Evolutionary conservation across 345 rosid species (phyloP).

Genomic region (Euphorbia pulcherrima): DNA sequence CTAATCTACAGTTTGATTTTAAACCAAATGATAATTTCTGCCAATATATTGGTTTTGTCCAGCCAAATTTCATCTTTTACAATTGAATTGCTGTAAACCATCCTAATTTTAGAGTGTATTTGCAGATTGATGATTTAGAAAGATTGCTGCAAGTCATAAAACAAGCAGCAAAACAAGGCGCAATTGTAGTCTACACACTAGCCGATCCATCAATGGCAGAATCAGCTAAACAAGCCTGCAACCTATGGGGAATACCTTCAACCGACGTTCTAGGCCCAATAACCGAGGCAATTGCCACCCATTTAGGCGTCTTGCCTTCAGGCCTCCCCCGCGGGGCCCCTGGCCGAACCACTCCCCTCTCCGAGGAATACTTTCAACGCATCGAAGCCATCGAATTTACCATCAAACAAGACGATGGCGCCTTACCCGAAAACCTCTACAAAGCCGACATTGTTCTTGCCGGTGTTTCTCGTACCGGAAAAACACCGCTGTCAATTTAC

Average conservation of each 20-base stretch:
- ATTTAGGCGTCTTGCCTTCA: slow-evolving; percentile 74
- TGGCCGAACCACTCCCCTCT: slow-evolving; percentile 44
- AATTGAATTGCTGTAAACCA: no score
- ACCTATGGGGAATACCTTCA: slow-evolving; percentile 63
- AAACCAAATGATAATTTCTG: no score
- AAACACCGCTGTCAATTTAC: slow-evolving; percentile 78
- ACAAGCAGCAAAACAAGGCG: slow-evolving; percentile 87
- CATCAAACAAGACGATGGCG: slow-evolving; percentile 86
- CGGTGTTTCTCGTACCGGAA: slow-evolving; percentile 81
- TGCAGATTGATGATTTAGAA: slow-evolving; percentile 69
- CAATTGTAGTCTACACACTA: slow-evolving; percentile 63
- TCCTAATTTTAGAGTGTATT: background rate
- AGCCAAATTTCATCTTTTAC: no score
- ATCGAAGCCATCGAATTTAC: slow-evolving; percentile 87
- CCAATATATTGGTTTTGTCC: no score
- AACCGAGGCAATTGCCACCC: slow-evolving; percentile 72
- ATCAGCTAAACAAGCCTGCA: slow-evolving; percentile 63
- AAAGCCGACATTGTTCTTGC: slow-evolving; percentile 70
- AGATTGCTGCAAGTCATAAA: slow-evolving; percentile 60
- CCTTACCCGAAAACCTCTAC: slow-evolving; percentile 62
- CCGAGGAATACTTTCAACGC: slow-evolving; percentile 62
- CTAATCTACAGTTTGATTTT: no score
- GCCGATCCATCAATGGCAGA: slow-evolving; percentile 79
- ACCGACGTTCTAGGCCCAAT: slow-evolving; percentile 79
- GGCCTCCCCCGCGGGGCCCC: slow-evolving; percentile 79